These are phyloP conservation scores for Globisporangium cederbergense DNA, from an alignment of 352 stramenopile genomes.

Conservation along the genomic window DNA sequence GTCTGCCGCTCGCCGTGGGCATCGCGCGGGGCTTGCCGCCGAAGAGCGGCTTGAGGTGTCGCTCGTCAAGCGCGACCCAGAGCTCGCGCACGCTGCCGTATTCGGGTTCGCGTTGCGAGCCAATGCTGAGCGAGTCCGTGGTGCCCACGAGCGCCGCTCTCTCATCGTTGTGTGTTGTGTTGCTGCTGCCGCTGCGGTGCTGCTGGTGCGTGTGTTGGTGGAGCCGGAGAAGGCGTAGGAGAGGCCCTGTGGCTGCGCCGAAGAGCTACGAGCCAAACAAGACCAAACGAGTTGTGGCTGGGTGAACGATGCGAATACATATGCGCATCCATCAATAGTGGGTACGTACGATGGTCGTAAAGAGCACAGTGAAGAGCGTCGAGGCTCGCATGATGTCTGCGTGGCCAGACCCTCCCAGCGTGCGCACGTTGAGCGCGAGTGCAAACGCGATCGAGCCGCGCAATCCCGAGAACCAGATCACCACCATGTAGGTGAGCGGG, in stretches of 20 bases:
- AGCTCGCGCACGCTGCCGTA: constrained; percentile 36
- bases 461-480: constrained; percentile 92
- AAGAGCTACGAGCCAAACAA: constrained; percentile 20
- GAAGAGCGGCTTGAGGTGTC: constrained; percentile 66
- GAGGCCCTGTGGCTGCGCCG: constrained; percentile 37
- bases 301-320: neutral
- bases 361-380: constrained; percentile 62
- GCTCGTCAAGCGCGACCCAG: constrained; percentile 58
- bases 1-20: neutral
- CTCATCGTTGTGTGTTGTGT: neutral
- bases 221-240: constrained; percentile 34
- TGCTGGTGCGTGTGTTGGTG: neutral
- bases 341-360: constrained; percentile 41
- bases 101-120: neutral
- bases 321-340: neutral
- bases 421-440: constrained; percentile 72
- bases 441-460: constrained; percentile 92
- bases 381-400: constrained; percentile 60
- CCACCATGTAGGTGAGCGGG: constrained; percentile 61
- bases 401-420: constrained; percentile 28
- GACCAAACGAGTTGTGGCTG: neutral
- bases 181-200: constrained; percentile 1
- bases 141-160: neutral
- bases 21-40: constrained; percentile 36
- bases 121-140: neutral